phyloP scores from a whole-genome alignment of 2,329 filamentous ascomycete species.

The Stylonectria norvegica region DNA sequence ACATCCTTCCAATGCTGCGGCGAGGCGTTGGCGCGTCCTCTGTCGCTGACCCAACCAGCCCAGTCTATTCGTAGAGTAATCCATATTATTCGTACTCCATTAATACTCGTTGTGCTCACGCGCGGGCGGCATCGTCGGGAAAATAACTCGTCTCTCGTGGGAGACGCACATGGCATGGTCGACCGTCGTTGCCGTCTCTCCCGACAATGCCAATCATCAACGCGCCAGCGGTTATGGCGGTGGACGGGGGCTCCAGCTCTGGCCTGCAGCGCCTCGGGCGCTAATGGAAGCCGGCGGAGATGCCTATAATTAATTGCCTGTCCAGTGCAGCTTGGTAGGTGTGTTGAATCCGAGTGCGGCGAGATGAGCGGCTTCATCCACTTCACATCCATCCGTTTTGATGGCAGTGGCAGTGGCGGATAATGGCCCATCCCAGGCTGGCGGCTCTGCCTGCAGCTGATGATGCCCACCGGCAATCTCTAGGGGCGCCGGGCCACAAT shows the following conservation, averaged over 20 bases:
- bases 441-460: neutral
- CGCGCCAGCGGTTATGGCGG: neutral
- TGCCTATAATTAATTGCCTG: conserved; percentile 23
- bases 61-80: too few species aligned
- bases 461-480: too few species aligned
- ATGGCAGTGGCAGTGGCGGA: neutral
- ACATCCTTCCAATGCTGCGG: too few species aligned
- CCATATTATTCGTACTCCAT: too few species aligned
- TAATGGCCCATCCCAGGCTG: too few species aligned
- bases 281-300: too few species aligned
- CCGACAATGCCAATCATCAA: conserved; percentile 3
- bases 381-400: neutral
- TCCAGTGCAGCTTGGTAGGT: conserved; percentile 6
- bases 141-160: neutral
- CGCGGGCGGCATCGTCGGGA: conserved; percentile 2
- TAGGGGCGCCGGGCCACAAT: too few species aligned
- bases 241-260: conserved; percentile 6
- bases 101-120: too few species aligned
- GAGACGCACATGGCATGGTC: neutral
- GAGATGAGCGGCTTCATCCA: too few species aligned
- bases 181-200: neutral
- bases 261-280: conserved; percentile 1
- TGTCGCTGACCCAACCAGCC: too few species aligned
- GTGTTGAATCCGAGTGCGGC: too few species aligned
- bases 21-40: too few species aligned